Percentiles rank a stretch among this genome's conserved stretches.
Conservation (phyloP, 164 flowering plant genomes). For the Macadamia tetraphylla region DNA sequence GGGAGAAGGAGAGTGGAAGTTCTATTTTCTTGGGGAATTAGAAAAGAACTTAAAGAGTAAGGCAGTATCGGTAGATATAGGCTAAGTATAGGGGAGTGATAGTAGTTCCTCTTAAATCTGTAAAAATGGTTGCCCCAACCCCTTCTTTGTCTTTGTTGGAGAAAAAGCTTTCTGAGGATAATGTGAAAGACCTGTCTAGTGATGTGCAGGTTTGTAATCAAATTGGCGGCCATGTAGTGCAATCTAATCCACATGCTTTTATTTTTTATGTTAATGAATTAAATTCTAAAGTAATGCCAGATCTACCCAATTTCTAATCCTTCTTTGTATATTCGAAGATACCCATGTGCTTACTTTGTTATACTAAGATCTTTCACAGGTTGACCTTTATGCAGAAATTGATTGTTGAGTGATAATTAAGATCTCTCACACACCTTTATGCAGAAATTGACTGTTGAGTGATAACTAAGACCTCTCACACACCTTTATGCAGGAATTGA, state of each 20-base stretch:
- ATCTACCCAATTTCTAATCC: too few relatives aligned
- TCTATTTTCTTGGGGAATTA: too few relatives aligned
- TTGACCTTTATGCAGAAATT: background rate
- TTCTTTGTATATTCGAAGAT: too few relatives aligned
- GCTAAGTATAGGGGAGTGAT: too few relatives aligned
- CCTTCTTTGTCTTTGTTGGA: conserved; percentile 44
- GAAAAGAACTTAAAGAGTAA: too few relatives aligned
- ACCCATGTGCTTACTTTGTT: too few relatives aligned
- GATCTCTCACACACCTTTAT: background rate
- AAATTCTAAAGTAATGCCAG: background rate
- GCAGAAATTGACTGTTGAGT: conserved; percentile 86
- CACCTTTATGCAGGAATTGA: conserved; percentile 54
- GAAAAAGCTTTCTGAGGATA: conserved; percentile 93
- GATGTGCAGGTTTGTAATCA: conserved; percentile 73
- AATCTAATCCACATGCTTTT: background rate
- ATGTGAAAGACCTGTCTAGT: conserved; percentile 79
- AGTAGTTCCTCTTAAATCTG: background rate
- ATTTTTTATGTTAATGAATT: background rate
- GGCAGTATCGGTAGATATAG: too few relatives aligned
- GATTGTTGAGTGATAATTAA: too few relatives aligned
- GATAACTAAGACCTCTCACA: too few relatives aligned
- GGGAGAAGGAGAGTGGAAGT: too few relatives aligned
- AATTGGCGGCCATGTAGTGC: conserved; percentile 3
- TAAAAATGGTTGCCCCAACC: too few relatives aligned
- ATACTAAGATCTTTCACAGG: too few relatives aligned